Percentiles rank a stretch among this genome's conserved stretches.
Conservation (phyloP, 441 rosid genomes). For the Erysimum pusillum region DNA sequence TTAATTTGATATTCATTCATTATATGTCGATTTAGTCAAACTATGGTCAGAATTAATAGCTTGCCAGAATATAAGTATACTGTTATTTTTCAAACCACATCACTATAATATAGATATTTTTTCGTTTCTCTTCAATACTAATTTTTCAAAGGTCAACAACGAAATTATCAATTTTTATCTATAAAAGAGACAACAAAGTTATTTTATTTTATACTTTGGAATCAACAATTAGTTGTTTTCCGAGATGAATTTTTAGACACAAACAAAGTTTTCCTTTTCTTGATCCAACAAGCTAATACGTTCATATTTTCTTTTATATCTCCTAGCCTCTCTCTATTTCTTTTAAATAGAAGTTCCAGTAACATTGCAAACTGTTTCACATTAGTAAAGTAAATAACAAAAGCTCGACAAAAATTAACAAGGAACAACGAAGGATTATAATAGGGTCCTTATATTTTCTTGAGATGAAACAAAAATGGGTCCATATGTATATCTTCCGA, state of each 20-base stretch:
- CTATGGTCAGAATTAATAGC: conserved; percentile 35
- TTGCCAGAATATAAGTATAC: conserved; percentile 3
- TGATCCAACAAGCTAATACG: background rate
- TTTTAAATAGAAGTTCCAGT: background rate
- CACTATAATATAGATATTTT: conserved; percentile 3
- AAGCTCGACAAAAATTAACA: conserved; percentile 30
- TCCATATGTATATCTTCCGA: conserved; percentile 48
- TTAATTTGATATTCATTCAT: conserved; percentile 33
- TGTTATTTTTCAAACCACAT: conserved; percentile 23
- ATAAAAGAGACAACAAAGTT: background rate
- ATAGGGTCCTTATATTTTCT: conserved; percentile 35
- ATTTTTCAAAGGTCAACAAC: conserved; percentile 7
- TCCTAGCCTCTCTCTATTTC: background rate
- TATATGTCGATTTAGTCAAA: conserved; percentile 39
- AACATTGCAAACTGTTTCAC: background rate
- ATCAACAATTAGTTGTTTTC: background rate
- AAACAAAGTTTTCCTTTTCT: background rate
- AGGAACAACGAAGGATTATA: conserved; percentile 24
- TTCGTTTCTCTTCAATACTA: background rate
- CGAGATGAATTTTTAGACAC: background rate
- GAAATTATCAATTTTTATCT: background rate
- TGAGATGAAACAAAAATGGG: conserved; percentile 40
- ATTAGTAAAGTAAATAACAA: conserved; percentile 18
- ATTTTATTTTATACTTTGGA: background rate
- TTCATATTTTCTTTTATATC: background rate